These are phyloP conservation scores for Talaromyces piceae DNA, from an alignment of 2,329 filamentous ascomycete genomes.

Conservation along the genomic window DNA sequence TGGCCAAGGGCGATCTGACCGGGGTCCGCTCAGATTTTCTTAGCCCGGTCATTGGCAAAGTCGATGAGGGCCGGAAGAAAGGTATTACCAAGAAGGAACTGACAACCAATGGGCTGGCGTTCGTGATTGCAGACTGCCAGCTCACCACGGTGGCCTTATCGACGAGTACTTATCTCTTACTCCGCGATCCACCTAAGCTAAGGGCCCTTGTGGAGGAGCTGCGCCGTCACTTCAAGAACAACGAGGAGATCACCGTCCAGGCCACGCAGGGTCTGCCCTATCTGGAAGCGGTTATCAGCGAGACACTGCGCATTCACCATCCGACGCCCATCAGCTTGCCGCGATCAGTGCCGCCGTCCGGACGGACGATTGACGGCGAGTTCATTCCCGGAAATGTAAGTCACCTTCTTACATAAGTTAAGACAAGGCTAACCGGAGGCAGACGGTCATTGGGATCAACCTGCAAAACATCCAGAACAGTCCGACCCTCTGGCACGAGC, in stretches of 20 bases:
- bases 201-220: conserved; percentile 44
- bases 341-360: conserved; percentile 39
- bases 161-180: neutral
- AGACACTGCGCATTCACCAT: conserved; percentile 52
- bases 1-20: neutral
- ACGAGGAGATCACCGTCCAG: conserved; percentile 29
- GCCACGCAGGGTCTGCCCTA: conserved; percentile 45
- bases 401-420: neutral
- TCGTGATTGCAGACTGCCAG: neutral
- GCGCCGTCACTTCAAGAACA: conserved; percentile 18
- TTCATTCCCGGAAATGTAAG: neutral
- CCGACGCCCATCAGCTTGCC: conserved; percentile 51
- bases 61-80: neutral
- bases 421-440: neutral
- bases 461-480: neutral
- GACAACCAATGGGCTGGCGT: neutral
- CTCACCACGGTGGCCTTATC: neutral
- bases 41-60: neutral
- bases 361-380: too few species aligned
- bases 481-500: neutral
- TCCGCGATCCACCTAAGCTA: conserved; percentile 26
- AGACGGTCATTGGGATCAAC: neutral
- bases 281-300: conserved; percentile 50
- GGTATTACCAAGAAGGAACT: neutral
- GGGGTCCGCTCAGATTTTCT: neutral